Conservation (phyloP, 108 stramenopile genomes). For the Epipyxis sp. region DNA sequence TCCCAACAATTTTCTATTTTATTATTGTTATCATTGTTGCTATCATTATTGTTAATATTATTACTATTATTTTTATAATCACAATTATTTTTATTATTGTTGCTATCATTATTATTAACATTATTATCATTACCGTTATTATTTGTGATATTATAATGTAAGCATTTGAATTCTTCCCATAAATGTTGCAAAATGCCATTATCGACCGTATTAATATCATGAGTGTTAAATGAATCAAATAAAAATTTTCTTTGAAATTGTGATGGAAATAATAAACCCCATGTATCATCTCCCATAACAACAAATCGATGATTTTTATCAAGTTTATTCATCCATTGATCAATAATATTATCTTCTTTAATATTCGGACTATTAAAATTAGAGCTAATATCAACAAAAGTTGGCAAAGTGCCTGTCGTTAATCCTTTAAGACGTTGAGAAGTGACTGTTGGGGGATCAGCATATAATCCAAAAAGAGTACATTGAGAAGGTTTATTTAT, state of each 20-base stretch:
- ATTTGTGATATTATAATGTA: no score
- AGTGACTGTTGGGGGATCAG: constrained; percentile 97
- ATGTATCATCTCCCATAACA: constrained; percentile 97
- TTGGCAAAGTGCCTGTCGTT: constrained; percentile 90
- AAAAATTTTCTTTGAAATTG: constrained; percentile 75
- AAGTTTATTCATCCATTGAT: constrained; percentile 32
- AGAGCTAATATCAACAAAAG: constrained; percentile 74
- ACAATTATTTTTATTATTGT: constrained; percentile 7
- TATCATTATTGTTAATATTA: neutral
- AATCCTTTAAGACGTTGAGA: constrained; percentile 95
- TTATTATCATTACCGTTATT: neutral
- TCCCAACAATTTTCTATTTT: constrained; percentile 60
- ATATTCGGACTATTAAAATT: constrained; percentile 55
- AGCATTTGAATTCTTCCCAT: constrained; percentile 15
- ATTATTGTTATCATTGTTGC: constrained; percentile 11
- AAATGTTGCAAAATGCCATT: constrained; percentile 63
- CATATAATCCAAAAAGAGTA: constrained; percentile 76
- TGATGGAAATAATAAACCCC: constrained; percentile 85
- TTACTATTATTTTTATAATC: neutral
- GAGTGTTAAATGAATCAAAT: constrained; percentile 91
- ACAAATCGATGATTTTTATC: constrained; percentile 49
- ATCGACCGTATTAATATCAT: constrained; percentile 95
- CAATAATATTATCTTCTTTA: constrained; percentile 57
- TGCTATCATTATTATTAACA: neutral
- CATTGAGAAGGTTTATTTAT: constrained; percentile 23